Evolutionary conservation across 2,329 filamentous ascomycete species (phyloP).

Genomic region (Nemania sp.): DNA sequence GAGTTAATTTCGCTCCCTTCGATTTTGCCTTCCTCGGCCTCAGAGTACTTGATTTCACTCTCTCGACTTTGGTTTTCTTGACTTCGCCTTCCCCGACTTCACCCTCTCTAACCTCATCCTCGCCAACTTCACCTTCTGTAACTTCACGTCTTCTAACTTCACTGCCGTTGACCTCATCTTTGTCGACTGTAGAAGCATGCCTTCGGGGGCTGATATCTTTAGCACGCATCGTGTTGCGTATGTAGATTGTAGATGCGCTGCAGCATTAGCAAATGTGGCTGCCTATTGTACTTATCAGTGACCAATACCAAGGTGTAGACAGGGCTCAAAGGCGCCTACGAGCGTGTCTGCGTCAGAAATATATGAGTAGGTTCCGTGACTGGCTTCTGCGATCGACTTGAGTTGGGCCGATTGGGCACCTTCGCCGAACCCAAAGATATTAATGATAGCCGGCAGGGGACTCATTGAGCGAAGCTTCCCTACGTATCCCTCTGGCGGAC

Average conservation of each 20-base stretch:
- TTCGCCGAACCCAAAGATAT: conserved; percentile 62
- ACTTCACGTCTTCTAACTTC: too few relatives aligned
- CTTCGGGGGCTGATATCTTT: conserved; percentile 45
- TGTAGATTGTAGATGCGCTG: conserved; percentile 64
- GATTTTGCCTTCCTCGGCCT: too few relatives aligned
- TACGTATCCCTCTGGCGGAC: conserved; percentile 59
- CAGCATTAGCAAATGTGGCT: conserved; percentile 65
- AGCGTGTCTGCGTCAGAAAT: conserved; percentile 68
- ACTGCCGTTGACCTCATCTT: too few relatives aligned
- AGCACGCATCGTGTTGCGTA: conserved; percentile 55
- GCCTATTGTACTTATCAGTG: conserved; percentile 42
- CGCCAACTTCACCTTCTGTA: too few relatives aligned
- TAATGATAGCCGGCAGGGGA: conserved; percentile 49
- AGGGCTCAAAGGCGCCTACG: conserved; percentile 35
- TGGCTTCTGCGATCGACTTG: conserved; percentile 63
- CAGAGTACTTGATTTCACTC: too few relatives aligned
- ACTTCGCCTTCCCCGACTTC: too few relatives aligned
- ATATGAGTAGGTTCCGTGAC: conserved; percentile 62
- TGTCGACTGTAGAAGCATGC: conserved; percentile 41
- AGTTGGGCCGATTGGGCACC: conserved; percentile 55
- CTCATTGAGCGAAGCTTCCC: conserved; percentile 53
- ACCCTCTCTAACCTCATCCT: too few relatives aligned
- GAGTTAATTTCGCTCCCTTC: too few relatives aligned
- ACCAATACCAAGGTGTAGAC: background rate
- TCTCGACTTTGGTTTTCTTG: too few relatives aligned